Base-by-base conservation (phyloP, 139 green algal species). In the Haematococcus sp. region DNA sequence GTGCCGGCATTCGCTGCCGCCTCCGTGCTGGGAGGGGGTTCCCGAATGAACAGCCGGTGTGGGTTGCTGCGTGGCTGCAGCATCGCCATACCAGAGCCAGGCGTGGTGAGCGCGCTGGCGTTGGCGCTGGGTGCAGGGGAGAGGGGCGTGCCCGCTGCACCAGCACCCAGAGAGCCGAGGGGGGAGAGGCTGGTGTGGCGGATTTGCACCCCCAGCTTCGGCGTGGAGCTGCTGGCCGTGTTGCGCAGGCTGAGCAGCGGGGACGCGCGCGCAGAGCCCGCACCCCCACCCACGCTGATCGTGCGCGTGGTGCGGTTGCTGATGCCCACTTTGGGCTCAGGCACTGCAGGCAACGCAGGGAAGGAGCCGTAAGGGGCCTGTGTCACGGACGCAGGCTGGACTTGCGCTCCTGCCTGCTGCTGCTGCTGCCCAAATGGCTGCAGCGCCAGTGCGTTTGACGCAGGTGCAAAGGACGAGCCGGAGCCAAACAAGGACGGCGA, bases 11-110 rank as follows among this genome's bases (percentile, higher is more conserved):
- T 44, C 2, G 55, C 72, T 25, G 44, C 28, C 1, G 75, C 77
- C 17, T 83, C 71, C 0, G 85, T 91, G 23, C 77, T 80, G 16
- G 90, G 89, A 30, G 91, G 81, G 4, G 85, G 77, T 55, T 86
- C 78, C 19, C 89, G 79, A 55, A 96, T 91, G 78, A 97, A 97
- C 22, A 97, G 87, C 11, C 78, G 61, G 73, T 93, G 87, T 0
- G 92, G 92, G 83, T 97, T 91, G 54, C 93, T 65, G 58, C 58
- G 58, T 9, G 28, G 58, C 58, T 40, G 23, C 58, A 40, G 58
- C 58, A 34, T 22, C 25, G n/a, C 58, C 58, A 34, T 65, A 9
- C 23, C 23, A 9, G 58, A 65, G 58, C 28, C 58, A 65, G 11
- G 25, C 30, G 58, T 33, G n/a, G 58, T 28, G 58, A 40, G 58